These are phyloP conservation scores for Penicillium sp. DNA, from an alignment of 2,329 filamentous ascomycete genomes.

Conservation along the genomic window DNA sequence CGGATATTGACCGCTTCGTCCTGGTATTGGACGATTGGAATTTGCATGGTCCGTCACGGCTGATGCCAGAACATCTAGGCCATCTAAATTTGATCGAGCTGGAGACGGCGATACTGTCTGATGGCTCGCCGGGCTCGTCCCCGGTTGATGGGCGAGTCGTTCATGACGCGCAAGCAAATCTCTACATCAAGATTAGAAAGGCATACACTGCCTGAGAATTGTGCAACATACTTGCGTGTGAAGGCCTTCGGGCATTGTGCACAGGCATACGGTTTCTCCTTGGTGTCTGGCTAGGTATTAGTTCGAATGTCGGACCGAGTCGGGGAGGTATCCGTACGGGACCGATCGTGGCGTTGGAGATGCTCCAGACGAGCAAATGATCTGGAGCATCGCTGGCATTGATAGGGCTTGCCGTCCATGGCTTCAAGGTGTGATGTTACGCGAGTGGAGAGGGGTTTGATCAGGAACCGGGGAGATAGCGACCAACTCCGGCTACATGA, in stretches of 20 bases:
- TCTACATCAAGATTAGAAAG: constrained; percentile 17
- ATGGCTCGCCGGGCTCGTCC: constrained; percentile 10
- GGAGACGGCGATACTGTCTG: constrained; percentile 19
- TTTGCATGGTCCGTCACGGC: constrained; percentile 25
- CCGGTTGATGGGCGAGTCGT: constrained; percentile 27
- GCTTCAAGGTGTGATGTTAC: constrained; percentile 7
- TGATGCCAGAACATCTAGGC: constrained; percentile 30
- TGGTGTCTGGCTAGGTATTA: constrained; percentile 29
- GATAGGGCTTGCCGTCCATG: constrained; percentile 25
- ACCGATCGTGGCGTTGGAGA: constrained; percentile 38
- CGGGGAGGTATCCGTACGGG: constrained; percentile 24
- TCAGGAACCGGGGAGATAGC: background rate
- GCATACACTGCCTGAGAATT: background rate
- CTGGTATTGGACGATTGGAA: constrained; percentile 9
- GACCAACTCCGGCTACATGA: background rate
- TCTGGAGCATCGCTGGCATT: constrained; percentile 32
- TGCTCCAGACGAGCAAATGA: constrained; percentile 36
- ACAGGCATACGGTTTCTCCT: constrained; percentile 35
- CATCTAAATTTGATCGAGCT: constrained; percentile 21
- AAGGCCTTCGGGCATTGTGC: constrained; percentile 34
- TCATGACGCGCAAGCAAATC: constrained; percentile 35
- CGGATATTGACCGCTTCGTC: constrained; percentile 12
- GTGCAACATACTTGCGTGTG: constrained; percentile 30
- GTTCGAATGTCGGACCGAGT: background rate
- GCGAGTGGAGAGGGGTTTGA: background rate